Evolutionary conservation across 352 stramenopile genomes (phyloP).

Genomic region (Globisporangium parvum): DNA sequence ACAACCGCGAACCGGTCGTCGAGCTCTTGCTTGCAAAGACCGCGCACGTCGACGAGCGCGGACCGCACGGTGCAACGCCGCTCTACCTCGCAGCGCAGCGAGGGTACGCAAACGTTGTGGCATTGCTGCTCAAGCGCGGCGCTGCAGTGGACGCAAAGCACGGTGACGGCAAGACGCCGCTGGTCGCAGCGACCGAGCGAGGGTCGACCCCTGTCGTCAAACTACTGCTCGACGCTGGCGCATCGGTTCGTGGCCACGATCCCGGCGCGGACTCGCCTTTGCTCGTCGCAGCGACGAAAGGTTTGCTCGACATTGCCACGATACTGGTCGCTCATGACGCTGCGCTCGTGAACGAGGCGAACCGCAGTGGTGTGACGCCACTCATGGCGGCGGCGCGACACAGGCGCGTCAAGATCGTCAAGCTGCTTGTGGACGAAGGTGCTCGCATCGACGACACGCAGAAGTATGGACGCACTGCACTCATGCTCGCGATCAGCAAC

Average conservation of each 20-base stretch:
- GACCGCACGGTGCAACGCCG: not conserved
- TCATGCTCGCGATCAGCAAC: slow-evolving; percentile 6
- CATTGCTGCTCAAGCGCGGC: not conserved
- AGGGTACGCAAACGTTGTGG: not conserved
- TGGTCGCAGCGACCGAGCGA: not conserved
- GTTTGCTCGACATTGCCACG: not conserved
- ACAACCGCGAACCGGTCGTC: not conserved
- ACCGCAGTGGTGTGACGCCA: not conserved
- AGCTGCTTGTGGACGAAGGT: not conserved
- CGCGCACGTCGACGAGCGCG: not conserved
- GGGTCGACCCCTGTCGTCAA: not conserved
- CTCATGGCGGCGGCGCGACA: slow-evolving; percentile 6
- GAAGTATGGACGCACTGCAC: not conserved
- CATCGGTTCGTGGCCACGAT: not conserved
- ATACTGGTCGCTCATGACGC: slow-evolving; percentile 1
- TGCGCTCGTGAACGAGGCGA: not conserved
- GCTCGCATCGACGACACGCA: not conserved
- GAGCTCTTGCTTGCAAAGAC: not conserved
- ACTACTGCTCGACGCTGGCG: not conserved
- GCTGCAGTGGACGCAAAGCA: slow-evolving; percentile 2
- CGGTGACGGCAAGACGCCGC: slow-evolving; percentile 1
- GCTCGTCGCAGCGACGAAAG: not conserved
- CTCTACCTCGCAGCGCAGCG: slow-evolving; percentile 4
- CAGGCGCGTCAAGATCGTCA: not conserved
- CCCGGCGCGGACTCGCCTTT: not conserved